Conservation (phyloP, 441 rosid species). For the Adansonia grandidieri region DNA sequence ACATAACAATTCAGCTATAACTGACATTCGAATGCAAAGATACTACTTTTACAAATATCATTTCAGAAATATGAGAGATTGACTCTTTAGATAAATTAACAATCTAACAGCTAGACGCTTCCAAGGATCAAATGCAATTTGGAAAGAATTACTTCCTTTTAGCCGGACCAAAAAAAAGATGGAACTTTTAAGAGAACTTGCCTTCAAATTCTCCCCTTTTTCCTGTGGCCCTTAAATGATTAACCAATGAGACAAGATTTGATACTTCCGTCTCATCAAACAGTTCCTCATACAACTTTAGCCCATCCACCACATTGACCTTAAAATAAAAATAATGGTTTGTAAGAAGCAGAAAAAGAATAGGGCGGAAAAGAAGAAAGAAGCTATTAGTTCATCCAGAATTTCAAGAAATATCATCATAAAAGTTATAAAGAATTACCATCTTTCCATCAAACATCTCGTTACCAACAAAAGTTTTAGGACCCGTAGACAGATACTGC, state of each 20-base stretch:
- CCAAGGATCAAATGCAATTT: background rate
- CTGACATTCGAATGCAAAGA: slow-evolving; percentile 12
- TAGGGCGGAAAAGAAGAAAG: background rate
- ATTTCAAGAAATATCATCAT: background rate
- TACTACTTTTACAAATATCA: background rate
- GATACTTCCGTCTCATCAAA: slow-evolving; percentile 60
- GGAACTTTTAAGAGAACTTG: slow-evolving; percentile 42
- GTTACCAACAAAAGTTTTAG: slow-evolving; percentile 61
- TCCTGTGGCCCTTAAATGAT: slow-evolving; percentile 71
- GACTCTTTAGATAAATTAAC: background rate
- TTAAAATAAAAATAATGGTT: slow-evolving; percentile 35
- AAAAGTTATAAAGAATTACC: slow-evolving; percentile 45
- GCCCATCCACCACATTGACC: slow-evolving; percentile 95
- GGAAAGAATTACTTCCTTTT: background rate
- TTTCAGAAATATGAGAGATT: background rate
- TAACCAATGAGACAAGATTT: slow-evolving; percentile 67
- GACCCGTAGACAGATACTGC: slow-evolving; percentile 42
- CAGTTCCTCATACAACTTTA: slow-evolving; percentile 66
- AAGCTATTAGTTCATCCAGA: slow-evolving; percentile 8
- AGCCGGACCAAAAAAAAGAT: background rate
- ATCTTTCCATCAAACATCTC: slow-evolving; percentile 71
- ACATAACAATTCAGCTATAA: slow-evolving; percentile 25
- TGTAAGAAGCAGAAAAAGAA: slow-evolving; percentile 29
- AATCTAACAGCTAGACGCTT: background rate
- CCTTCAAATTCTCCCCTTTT: slow-evolving; percentile 82